phyloP scores from a whole-genome alignment of 192 early-diverging fungal genomes.

The Geranomyces variabilis region DNA sequence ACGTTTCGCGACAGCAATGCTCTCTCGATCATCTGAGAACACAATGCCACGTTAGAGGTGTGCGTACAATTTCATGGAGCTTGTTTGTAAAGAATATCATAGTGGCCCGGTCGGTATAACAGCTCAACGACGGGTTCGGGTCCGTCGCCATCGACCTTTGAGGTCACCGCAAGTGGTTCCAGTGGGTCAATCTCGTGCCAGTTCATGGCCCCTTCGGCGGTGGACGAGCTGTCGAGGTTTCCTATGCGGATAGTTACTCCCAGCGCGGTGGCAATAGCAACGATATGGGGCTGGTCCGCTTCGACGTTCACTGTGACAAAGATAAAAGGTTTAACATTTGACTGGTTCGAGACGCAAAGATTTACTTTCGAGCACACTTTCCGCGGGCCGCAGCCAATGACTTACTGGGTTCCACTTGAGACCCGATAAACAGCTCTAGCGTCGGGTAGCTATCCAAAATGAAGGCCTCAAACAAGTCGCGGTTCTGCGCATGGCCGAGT shows the following conservation, averaged over 20 bases:
- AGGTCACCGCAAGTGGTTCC: slow-evolving; percentile 44
- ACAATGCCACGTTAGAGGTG: too few species aligned
- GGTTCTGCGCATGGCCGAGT: slow-evolving; percentile 35
- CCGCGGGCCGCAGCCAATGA: not conserved
- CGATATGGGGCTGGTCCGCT: slow-evolving; percentile 80
- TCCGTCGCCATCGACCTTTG: not conserved
- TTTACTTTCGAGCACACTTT: not conserved
- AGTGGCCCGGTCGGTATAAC: slow-evolving; percentile 63
- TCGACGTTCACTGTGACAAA: slow-evolving; percentile 56
- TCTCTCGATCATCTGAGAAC: too few species aligned
- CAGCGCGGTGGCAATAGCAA: slow-evolving; percentile 70
- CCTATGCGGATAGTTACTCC: slow-evolving; percentile 68
- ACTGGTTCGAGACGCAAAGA: not conserved
- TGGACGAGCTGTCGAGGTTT: slow-evolving; percentile 65
- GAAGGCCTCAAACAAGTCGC: slow-evolving; percentile 59
- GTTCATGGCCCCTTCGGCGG: slow-evolving; percentile 55
- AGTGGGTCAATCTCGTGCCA: slow-evolving; percentile 76
- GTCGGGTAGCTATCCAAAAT: slow-evolving; percentile 52
- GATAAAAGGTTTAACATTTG: not conserved
- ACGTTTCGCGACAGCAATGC: too few species aligned
- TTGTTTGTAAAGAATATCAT: slow-evolving; percentile 70
- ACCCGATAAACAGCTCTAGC: slow-evolving; percentile 46
- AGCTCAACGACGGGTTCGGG: slow-evolving; percentile 33
- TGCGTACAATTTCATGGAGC: too few species aligned
- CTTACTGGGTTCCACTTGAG: slow-evolving; percentile 55